phyloP scores from a whole-genome alignment of 306 rosid genomes.

The Benincasa hispida region DNA sequence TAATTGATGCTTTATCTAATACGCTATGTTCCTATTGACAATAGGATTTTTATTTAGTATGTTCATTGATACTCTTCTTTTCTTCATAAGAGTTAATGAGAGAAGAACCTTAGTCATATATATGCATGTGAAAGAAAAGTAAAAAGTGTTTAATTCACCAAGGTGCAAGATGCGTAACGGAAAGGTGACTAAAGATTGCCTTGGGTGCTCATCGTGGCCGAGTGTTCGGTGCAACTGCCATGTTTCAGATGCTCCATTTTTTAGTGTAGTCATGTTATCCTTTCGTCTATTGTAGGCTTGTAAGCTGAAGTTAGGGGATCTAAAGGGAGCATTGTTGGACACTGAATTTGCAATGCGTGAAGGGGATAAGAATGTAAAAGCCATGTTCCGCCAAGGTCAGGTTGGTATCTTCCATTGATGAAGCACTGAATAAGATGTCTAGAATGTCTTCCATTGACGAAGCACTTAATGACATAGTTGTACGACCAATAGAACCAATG shows the following conservation, averaged over 20 bases:
- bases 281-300: conserved; percentile 48
- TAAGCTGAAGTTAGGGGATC: conserved; percentile 75
- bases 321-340: conserved; percentile 85
- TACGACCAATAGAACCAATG: not conserved
- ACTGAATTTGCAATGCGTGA: conserved; percentile 91
- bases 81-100: not conserved
- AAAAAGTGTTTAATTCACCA: not conserved
- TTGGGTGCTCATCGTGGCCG: not conserved
- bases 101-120: not conserved
- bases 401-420: conserved; percentile 33
- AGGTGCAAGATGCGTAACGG: not conserved
- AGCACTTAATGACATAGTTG: not conserved
- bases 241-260: not conserved
- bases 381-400: conserved; percentile 95
- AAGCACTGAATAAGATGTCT: not conserved
- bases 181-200: not conserved
- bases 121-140: not conserved
- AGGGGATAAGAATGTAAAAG: conserved; percentile 81
- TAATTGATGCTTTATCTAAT: too few relatives aligned
- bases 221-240: not conserved
- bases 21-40: not conserved
- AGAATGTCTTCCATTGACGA: not conserved
- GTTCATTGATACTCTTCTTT: not conserved
- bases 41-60: not conserved
- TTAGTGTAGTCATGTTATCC: not conserved